Conservation (phyloP, 1,139 yeast species). For the Kodamaea sp. region DNA sequence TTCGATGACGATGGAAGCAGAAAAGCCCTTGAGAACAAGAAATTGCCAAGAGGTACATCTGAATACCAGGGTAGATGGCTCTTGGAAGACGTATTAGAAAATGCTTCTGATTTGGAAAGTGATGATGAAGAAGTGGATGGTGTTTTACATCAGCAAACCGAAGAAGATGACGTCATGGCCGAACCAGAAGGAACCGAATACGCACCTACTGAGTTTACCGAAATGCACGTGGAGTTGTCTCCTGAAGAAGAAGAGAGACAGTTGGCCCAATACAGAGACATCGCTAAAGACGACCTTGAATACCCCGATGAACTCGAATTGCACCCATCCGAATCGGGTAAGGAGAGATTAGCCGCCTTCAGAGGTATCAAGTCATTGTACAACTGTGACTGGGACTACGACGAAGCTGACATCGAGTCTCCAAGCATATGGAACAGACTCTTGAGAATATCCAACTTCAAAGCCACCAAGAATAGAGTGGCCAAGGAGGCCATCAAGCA, state of each 20-base stretch:
- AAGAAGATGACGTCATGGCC: conserved; percentile 22
- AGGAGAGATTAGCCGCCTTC: conserved; percentile 71
- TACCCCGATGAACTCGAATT: conserved; percentile 96
- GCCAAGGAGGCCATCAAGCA: conserved; percentile 60
- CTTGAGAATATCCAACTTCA: conserved; percentile 73
- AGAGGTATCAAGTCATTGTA: conserved; percentile 85
- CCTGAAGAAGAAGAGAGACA: conserved; percentile 86
- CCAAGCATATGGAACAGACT: conserved; percentile 81
- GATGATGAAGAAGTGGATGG: conserved; percentile 32
- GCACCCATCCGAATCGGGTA: conserved; percentile 72
- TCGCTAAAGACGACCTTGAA: conserved; percentile 82
- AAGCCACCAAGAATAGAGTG: conserved; percentile 72
- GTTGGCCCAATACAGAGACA: conserved; percentile 62
- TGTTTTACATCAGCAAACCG: conserved; percentile 25
- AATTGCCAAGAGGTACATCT: conserved; percentile 84
- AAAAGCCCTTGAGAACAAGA: conserved; percentile 28
- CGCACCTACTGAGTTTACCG: conserved; percentile 52
- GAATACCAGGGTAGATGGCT: conserved; percentile 95
- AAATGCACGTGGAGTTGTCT: conserved; percentile 69
- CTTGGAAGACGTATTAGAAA: conserved; percentile 55
- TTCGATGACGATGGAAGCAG: conserved; percentile 44
- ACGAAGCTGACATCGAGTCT: conserved; percentile 73
- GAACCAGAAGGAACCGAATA: conserved; percentile 26
- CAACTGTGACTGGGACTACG: conserved; percentile 83
- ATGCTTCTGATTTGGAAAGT: conserved; percentile 55